Evolutionary conservation across 305 asterid species (phyloP).

Genomic region (Fraxinus paxiana): DNA sequence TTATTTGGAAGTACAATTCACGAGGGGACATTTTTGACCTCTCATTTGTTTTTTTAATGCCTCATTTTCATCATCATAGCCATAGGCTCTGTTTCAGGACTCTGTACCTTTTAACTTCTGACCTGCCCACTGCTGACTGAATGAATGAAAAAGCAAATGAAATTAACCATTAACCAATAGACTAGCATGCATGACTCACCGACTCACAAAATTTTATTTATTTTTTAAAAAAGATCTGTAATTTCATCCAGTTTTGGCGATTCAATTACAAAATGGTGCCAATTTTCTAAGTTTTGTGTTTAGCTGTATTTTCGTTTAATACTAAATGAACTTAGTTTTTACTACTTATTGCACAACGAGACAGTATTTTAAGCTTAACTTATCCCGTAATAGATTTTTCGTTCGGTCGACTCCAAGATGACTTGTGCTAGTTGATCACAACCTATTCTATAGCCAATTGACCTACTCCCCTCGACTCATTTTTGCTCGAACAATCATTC

Average conservation of each 20-base stretch:
- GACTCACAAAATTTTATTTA: not conserved
- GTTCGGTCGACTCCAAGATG: not conserved
- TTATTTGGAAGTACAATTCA: not conserved
- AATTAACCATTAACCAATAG: not conserved
- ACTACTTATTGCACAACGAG: not conserved
- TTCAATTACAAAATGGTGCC: not conserved
- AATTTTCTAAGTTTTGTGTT: not conserved
- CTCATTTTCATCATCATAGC: not conserved
- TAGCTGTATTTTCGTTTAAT: not conserved
- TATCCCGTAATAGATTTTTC: not conserved
- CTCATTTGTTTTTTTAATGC: not conserved
- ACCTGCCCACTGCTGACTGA: not conserved
- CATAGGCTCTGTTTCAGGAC: not conserved
- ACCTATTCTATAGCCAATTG: not conserved
- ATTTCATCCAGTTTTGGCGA: not conserved
- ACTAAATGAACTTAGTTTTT: too few species aligned
- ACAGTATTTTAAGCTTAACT: not conserved
- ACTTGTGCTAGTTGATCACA: not conserved
- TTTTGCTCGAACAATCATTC: not conserved
- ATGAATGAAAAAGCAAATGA: not conserved
- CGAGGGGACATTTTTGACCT: not conserved
- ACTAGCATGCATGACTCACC: not conserved
- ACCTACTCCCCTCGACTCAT: not conserved
- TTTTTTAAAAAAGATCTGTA: not conserved
- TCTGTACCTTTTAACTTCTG: not conserved